Conservation (phyloP, 1,284 basidiomycete species). For the Leccinum fuscescens region DNA sequence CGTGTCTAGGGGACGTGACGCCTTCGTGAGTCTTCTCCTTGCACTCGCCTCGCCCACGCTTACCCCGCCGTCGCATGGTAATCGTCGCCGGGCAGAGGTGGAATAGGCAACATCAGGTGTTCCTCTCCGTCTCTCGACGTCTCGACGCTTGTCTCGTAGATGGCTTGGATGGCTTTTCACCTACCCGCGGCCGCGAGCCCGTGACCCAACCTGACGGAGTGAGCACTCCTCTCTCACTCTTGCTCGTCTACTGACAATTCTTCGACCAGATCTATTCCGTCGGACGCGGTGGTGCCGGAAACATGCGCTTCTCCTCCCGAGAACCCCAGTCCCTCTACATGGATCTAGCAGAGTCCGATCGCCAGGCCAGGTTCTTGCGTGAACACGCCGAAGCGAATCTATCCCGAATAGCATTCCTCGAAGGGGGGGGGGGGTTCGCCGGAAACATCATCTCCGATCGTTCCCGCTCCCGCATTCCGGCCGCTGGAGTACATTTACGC, state of each 20-base stretch:
- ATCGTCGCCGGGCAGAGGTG: conserved; percentile 62
- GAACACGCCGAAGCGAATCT: conserved; percentile 35
- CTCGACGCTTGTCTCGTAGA: conserved; percentile 33
- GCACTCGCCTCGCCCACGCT: neutral
- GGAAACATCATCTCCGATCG: too few relatives aligned
- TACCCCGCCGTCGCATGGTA: conserved; percentile 30
- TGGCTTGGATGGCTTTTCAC: conserved; percentile 41
- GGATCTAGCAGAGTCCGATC: conserved; percentile 19
- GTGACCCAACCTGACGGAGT: conserved; percentile 36
- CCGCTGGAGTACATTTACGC: too few relatives aligned
- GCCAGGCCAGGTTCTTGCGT: conserved; percentile 47
- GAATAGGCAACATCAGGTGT: conserved; percentile 62
- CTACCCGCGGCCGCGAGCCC: conserved; percentile 41
- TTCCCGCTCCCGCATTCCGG: too few relatives aligned
- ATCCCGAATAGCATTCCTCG: too few relatives aligned
- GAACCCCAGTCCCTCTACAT: conserved; percentile 37
- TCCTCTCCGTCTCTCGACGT: conserved; percentile 30
- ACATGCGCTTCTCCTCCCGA: conserved; percentile 73
- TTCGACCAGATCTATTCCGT: conserved; percentile 51
- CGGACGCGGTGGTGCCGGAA: conserved; percentile 79
- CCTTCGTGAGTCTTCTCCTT: conserved; percentile 29
- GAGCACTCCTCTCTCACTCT: conserved; percentile 8
- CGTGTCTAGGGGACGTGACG: conserved; percentile 44
- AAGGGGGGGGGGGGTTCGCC: too few relatives aligned
- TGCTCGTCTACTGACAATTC: neutral